A percentile compares a stretch with the other conserved stretches of the same genome.
phyloP scores from a whole-genome alignment of 2,329 filamentous ascomycete genomes.

The Penicillium concentricum region DNA sequence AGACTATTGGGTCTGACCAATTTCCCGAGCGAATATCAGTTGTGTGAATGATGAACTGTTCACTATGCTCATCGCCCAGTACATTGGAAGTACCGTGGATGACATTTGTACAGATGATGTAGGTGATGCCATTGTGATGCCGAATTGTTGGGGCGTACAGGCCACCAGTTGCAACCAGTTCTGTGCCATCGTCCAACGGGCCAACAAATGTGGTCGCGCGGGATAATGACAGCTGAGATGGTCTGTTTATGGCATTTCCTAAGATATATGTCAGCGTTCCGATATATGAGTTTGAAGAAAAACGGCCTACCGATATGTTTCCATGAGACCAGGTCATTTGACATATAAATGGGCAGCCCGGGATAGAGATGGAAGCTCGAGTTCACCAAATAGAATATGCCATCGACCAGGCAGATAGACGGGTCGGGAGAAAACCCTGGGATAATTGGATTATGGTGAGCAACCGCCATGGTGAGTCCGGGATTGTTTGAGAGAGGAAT shows the following conservation, averaged over 20 bases:
- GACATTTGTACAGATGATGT: conserved; percentile 38
- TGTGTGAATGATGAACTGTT: conserved; percentile 43
- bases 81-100: conserved; percentile 15
- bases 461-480: not conserved
- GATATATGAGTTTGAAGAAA: not conserved
- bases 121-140: conserved; percentile 42
- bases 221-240: conserved; percentile 35
- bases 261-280: not conserved
- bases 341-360: conserved; percentile 47
- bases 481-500: not conserved
- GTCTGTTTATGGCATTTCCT: conserved; percentile 23
- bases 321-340: conserved; percentile 47
- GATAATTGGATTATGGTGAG: conserved; percentile 43
- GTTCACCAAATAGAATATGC: conserved; percentile 47
- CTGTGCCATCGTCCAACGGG: conserved; percentile 6
- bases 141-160: conserved; percentile 45
- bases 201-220: conserved; percentile 9
- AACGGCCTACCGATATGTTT: conserved; percentile 27
- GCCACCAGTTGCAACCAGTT: conserved; percentile 26
- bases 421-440: conserved; percentile 50
- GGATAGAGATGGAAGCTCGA: conserved; percentile 50
- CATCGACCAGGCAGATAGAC: conserved; percentile 43
- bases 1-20: conserved; percentile 45
- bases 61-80: conserved; percentile 10
- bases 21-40: conserved; percentile 42